These are phyloP conservation scores for Haplosporangium sp. DNA, from an alignment of 371 early-diverging fungal genomes.

Conservation along the genomic window DNA sequence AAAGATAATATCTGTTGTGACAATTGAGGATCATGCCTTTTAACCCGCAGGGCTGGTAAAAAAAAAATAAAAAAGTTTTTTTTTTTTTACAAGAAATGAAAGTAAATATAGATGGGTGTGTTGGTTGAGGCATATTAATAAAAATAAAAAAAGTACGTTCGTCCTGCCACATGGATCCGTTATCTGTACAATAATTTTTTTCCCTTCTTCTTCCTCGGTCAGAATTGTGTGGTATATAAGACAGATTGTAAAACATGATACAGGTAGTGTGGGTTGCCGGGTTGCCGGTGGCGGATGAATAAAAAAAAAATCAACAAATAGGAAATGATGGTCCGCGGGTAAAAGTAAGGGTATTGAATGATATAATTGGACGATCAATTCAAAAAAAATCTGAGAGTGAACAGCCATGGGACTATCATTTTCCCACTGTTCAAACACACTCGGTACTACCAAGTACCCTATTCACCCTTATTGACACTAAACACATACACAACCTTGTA, in stretches of 20 bases:
- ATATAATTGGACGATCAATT: neutral
- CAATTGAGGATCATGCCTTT: neutral
- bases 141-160: neutral
- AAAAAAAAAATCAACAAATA: neutral
- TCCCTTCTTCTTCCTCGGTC: no score
- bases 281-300: neutral
- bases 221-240: neutral
- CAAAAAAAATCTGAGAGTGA: neutral
- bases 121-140: neutral
- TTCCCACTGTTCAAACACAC: neutral
- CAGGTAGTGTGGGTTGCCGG: neutral
- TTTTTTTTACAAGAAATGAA: neutral
- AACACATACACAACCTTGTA: no score
- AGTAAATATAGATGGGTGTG: neutral
- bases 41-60: neutral
- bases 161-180: neutral
- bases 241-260: neutral
- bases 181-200: neutral
- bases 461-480: neutral
- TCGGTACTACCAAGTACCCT: no score
- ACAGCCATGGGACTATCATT: neutral
- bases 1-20: no score
- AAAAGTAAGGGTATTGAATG: neutral
- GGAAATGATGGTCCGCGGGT: neutral
- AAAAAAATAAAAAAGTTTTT: neutral